A percentile compares a stretch with the other conserved stretches of the same genome.
phyloP scores from a whole-genome alignment of 2,329 filamentous ascomycete genomes.

The Emmonsiellopsis sp. region DNA sequence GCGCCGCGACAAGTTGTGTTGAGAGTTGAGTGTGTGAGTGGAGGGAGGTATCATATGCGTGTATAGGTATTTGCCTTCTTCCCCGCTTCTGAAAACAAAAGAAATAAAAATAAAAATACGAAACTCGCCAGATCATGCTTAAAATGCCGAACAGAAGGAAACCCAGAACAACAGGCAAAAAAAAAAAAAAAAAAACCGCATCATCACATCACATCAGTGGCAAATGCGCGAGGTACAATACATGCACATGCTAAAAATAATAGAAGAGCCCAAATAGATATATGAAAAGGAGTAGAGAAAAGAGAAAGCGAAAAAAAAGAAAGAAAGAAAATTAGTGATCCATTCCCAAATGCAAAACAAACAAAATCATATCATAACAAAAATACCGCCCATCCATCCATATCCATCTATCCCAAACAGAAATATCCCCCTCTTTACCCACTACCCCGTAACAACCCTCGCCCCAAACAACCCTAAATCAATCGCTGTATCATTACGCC shows the following conservation, averaged over 20 bases:
- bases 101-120: neutral
- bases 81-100: neutral
- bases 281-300: neutral
- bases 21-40: too few relatives aligned
- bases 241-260: neutral
- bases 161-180: neutral
- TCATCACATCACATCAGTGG: neutral
- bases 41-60: too few relatives aligned
- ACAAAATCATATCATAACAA: neutral
- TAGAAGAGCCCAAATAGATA: neutral
- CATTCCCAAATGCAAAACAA: neutral
- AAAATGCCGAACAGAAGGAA: neutral
- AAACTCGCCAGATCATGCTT: neutral
- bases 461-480: slow-evolving; percentile 35
- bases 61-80: too few relatives aligned
- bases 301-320: neutral
- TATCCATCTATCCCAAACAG: neutral
- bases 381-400: neutral
- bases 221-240: too few relatives aligned
- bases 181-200: neutral
- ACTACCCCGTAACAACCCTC: slow-evolving; percentile 15
- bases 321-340: neutral
- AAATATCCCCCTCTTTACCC: neutral
- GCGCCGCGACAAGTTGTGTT: too few relatives aligned
- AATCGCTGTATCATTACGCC: slow-evolving; percentile 37